A percentile compares a stretch with the other conserved stretches of the same genome.
Conservation (phyloP, 768 basidiomycete genomes). For the Pleurotus tuber-regium region DNA sequence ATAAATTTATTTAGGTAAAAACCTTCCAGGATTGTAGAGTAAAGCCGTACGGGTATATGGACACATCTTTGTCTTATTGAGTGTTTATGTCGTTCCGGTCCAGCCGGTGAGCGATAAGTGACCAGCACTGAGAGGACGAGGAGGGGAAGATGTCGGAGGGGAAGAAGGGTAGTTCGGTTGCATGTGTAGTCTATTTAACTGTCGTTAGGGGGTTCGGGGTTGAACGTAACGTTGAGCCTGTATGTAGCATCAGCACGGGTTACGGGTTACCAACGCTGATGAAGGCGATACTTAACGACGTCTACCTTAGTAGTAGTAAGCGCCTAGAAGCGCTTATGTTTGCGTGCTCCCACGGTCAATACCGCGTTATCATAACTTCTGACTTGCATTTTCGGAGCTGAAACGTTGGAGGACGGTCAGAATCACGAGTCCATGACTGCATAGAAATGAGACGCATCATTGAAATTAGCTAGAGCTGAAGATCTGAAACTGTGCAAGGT, state of each 20-base stretch:
- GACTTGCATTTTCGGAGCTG: neutral
- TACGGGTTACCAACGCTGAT: neutral
- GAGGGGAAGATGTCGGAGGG: neutral
- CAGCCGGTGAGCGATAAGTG: slow-evolving; percentile 6
- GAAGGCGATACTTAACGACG: neutral
- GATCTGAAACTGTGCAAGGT: too few species aligned
- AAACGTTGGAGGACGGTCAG: neutral
- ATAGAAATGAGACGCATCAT: neutral
- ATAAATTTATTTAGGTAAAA: neutral
- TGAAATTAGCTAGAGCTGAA: neutral
- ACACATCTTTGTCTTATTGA: neutral
- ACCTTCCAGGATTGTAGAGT: neutral
- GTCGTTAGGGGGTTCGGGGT: too few species aligned
- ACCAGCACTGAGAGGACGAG: slow-evolving; percentile 7
- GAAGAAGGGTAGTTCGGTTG: neutral
- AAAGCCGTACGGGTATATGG: neutral
- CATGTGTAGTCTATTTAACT: neutral
- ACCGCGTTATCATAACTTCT: neutral
- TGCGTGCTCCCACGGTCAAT: neutral
- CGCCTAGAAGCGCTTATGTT: neutral
- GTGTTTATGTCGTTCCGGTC: neutral
- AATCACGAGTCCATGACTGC: neutral
- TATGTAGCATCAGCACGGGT: neutral
- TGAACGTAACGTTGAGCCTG: too few species aligned
- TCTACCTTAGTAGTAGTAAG: neutral